Conservation (phyloP, 2,329 filamentous ascomycete genomes). For the Chaetomiaceae sp. region DNA sequence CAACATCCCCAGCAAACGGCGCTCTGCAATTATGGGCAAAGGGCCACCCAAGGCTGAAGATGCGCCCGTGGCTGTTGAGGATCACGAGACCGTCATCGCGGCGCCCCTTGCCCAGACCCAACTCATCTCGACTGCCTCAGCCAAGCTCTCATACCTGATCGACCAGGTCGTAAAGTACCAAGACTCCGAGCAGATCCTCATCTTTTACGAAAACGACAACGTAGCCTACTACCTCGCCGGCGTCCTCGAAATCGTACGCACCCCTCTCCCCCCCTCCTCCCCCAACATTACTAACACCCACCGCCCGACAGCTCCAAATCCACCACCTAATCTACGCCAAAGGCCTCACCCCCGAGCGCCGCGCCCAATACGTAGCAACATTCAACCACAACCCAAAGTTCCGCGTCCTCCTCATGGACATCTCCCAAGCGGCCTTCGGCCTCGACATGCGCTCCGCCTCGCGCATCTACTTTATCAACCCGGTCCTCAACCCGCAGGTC, state of each 20-base stretch:
- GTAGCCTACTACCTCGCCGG: conserved; percentile 81
- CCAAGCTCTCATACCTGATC: conserved; percentile 82
- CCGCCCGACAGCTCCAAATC: conserved; percentile 53
- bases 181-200: conserved; percentile 73
- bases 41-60: conserved; percentile 5
- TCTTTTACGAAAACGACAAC: conserved; percentile 90
- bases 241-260: conserved; percentile 65
- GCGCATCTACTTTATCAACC: conserved; percentile 83
- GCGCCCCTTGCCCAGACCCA: conserved; percentile 54
- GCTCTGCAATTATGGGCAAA: conserved; percentile 28
- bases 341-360: conserved; percentile 53
- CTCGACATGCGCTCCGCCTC: conserved; percentile 81
- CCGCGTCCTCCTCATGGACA: conserved; percentile 80
- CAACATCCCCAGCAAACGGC: conserved; percentile 31
- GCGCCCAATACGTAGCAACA: conserved; percentile 70
- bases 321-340: conserved; percentile 65
- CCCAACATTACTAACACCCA: conserved; percentile 4
- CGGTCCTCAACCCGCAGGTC: conserved; percentile 77
- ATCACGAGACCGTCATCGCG: conserved; percentile 28
- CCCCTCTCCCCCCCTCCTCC: neutral
- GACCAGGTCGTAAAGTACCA: conserved; percentile 67
- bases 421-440: conserved; percentile 83
- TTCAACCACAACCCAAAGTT: conserved; percentile 69
- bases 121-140: conserved; percentile 75
- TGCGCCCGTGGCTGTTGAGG: conserved; percentile 21